Conservation (phyloP, 2,329 filamentous ascomycete genomes). For the Chrysoporthe puriensis region DNA sequence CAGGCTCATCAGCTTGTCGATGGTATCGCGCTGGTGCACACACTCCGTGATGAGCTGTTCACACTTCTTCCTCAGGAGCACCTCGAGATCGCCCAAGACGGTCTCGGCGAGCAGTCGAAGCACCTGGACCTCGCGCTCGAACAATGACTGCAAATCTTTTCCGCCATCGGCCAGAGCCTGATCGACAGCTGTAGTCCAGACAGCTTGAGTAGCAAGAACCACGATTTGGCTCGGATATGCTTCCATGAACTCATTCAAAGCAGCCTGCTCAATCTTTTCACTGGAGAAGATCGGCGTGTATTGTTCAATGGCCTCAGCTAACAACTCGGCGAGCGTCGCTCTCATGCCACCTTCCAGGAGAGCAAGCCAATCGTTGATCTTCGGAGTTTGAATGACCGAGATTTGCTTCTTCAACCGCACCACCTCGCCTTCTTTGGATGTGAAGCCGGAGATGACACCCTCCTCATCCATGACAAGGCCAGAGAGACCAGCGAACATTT, state of each 20-base stretch:
- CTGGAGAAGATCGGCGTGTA: constrained; percentile 80
- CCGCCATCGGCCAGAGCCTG: constrained; percentile 74
- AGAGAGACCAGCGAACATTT: constrained; percentile 98
- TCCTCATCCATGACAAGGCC: constrained; percentile 92
- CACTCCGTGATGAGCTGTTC: constrained; percentile 99
- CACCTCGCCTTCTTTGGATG: constrained; percentile 91
- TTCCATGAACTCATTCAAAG: constrained; percentile 79
- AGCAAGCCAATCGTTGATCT: constrained; percentile 99
- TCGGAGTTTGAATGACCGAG: constrained; percentile 87
- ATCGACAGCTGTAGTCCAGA: constrained; percentile 90
- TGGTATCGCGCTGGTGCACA: constrained; percentile 93
- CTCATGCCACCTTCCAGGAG: constrained; percentile 94
- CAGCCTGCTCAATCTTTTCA: constrained; percentile 68
- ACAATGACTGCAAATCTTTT: constrained; percentile 68
- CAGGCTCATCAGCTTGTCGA: constrained; percentile 79
- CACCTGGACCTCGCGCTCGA: constrained; percentile 81
- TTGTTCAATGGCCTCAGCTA: constrained; percentile 82
- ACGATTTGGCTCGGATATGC: constrained; percentile 92
- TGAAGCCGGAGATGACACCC: constrained; percentile 85
- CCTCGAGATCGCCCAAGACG: constrained; percentile 85
- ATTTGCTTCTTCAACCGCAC: constrained; percentile 89
- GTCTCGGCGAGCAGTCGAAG: constrained; percentile 85
- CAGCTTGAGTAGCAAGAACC: constrained; percentile 89
- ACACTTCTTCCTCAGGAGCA: constrained; percentile 91
- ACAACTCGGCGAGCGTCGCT: constrained; percentile 83